Evolutionary conservation across 805 yeast genomes (phyloP).

Genomic region (Nakazawaea laoshanensis): DNA sequence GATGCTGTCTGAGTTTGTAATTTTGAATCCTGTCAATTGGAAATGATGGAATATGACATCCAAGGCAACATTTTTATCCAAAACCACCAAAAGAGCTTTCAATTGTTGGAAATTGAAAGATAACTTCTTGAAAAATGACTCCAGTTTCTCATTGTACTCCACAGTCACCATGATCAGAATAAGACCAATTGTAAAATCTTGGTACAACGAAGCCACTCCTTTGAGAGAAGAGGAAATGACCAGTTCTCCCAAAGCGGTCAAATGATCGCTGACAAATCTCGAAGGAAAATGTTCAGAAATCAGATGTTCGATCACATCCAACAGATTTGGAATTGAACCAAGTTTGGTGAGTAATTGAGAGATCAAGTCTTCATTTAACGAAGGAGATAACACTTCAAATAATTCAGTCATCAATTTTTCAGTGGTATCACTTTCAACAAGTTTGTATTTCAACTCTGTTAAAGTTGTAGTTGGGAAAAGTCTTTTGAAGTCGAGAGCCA

Average conservation of each 20-base stretch:
- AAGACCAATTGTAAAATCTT: slow-evolving; percentile 17
- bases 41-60: slow-evolving; percentile 8
- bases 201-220: slow-evolving; percentile 13
- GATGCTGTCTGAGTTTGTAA: slow-evolving; percentile 16
- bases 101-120: slow-evolving; percentile 7
- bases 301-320: slow-evolving; percentile 28
- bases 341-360: slow-evolving; percentile 30
- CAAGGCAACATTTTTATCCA: slow-evolving; percentile 1
- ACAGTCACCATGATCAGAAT: slow-evolving; percentile 21
- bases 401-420: slow-evolving; percentile 26
- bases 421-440: slow-evolving; percentile 21
- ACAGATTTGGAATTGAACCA: slow-evolving; percentile 26
- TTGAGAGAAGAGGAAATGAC: slow-evolving; percentile 15
- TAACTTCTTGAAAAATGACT: slow-evolving; percentile 15
- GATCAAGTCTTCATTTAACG: slow-evolving; percentile 30
- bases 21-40: slow-evolving; percentile 16
- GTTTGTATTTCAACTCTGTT: slow-evolving; percentile 15
- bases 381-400: slow-evolving; percentile 33
- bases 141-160: slow-evolving; percentile 21
- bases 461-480: slow-evolving; percentile 28
- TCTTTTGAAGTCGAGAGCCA: slow-evolving; percentile 26
- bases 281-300: slow-evolving; percentile 14
- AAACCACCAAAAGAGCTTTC: slow-evolving; percentile 6
- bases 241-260: slow-evolving; percentile 18
- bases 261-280: slow-evolving; percentile 13